Base-by-base conservation (phyloP, 1,284 basidiomycete species). In the Trametes hirsuta region DNA sequence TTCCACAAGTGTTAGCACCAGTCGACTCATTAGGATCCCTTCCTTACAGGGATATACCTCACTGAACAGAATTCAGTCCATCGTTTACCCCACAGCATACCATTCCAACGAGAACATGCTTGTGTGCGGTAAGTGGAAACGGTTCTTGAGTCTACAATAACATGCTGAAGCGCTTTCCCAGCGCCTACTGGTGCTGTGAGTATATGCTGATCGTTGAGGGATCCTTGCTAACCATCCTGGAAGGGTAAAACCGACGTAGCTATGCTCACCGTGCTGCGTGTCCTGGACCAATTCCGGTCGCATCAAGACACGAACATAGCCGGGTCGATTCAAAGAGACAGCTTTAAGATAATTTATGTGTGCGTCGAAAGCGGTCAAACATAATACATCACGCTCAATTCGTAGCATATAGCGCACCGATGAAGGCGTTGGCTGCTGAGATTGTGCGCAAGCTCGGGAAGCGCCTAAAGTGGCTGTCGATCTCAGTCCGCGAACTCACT, bases 241-340 rank as follows among this genome's bases (percentile, higher is more conserved):
- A 67, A 96, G 91, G 97, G 97, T 77, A 99, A 99, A 93, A 99
- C 97, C 0, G 97, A 99, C 74, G 93, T 99, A 0, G 97, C 97
- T 0, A 94, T 99, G 89, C 82, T 99, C 70, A 84, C 94, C 1
- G 92, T 99, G 60, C 82, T 99, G 53, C 91, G 95, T 22, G 93
- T 96, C 21, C 80, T 99, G 53, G 81, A 88, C 56, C 93, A 93
- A 68, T 85, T 94, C 73, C 80, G 86, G 53, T 73, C 77, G 5
- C 67, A 71, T 0, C 37, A 56, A 2, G 48, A 49, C 10, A 54
- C 70, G 45, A 72, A 83, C 56, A 64, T 89, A 15, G 75, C 74
- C 11, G 73, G 80, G n/a, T 81, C 84, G 12, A 90, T 95, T 62
- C 75, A 87, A 62, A 81, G 81, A 44, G 83, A 93, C 62, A 77